Conservation (phyloP, 495 filamentous ascomycete genomes). For the Trichoderma asperelloides region DNA sequence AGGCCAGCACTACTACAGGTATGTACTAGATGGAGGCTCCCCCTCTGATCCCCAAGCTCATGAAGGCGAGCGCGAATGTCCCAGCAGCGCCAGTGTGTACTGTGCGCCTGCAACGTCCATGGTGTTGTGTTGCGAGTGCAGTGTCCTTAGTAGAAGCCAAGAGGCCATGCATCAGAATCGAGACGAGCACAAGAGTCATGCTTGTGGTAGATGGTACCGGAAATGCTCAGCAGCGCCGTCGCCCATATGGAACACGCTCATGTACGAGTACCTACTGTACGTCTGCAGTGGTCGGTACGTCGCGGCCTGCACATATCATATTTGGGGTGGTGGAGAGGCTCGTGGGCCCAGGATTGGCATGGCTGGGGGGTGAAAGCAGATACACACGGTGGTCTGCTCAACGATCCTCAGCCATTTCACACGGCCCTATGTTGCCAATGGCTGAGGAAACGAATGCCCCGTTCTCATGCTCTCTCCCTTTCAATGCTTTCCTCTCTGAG, state of each 20-base stretch:
- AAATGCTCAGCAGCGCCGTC: not conserved
- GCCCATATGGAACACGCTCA: not conserved
- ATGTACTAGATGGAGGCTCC: not conserved
- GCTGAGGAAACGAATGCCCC: not conserved
- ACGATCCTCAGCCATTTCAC: not conserved
- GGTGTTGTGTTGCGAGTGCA: not conserved
- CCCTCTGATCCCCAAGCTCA: not conserved
- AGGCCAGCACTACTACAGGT: not conserved
- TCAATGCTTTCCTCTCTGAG: not conserved
- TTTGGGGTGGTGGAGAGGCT: conserved; percentile 3
- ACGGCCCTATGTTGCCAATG: not conserved
- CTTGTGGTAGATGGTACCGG: not conserved
- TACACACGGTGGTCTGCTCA: not conserved
- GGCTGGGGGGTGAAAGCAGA: not conserved
- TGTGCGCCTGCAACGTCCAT: not conserved
- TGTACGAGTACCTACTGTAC: not conserved
- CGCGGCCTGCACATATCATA: not conserved
- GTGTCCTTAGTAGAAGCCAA: not conserved
- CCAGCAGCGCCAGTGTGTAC: not conserved
- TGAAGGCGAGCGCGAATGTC: not conserved
- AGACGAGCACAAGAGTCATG: not conserved
- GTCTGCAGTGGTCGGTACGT: not conserved
- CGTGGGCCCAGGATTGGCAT: not conserved
- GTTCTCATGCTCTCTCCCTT: not conserved
- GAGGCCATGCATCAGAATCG: not conserved